Base-by-base conservation (phyloP, 2,329 filamentous ascomycete species). In the Podosphaera xanthii region DNA sequence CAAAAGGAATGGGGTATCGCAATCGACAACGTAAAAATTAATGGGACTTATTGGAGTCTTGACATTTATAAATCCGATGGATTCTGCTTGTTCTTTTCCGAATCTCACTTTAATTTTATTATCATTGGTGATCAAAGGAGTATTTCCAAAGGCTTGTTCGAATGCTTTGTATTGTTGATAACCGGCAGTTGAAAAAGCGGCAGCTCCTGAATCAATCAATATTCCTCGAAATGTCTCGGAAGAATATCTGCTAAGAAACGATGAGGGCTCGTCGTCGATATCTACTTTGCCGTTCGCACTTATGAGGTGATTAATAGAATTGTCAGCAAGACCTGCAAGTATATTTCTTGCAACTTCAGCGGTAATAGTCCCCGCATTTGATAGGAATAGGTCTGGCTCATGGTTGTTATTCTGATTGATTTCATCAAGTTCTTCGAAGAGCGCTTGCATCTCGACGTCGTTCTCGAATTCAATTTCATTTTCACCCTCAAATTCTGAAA, bases 91-190 rank as follows among this genome's bases (percentile, higher is more conserved):
- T 8, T n/a, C 35, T 40, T 22, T 38, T 8, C 52, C 52, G 38
- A 55, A 55, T 55, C 12, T 55, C 33, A 55, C 33, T 55, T 55
- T 38, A 55, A 55, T 54, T 54, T 54, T 55, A 38, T 38, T 55
- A 55, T 53, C 8, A 53, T 55, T n/a, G 14, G 49, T 52, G 12
- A 38, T 55, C 34, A 55, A 55, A 36, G 33, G n/a, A 38, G 12
- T 38, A 36, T 55, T 55, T 14, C 52, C 52, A 55, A 55, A 40
- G 12, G 12, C 12, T 10, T 55, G 33, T 38, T 55, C 33, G 52
- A 38, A 55, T 55, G 35, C 52, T n/a, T 55, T 38, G 34, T 40
- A 55, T 30, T 55, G 8, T 14, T 55, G 8, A 38, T 38, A 55
- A 38, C 52, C 52, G 22, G 52, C 52, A 38, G 52, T 55, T 38